A percentile compares a stretch with the other conserved stretches of the same genome.
Conservation (phyloP, 1,139 yeast species). For the Taphrina confusa region DNA sequence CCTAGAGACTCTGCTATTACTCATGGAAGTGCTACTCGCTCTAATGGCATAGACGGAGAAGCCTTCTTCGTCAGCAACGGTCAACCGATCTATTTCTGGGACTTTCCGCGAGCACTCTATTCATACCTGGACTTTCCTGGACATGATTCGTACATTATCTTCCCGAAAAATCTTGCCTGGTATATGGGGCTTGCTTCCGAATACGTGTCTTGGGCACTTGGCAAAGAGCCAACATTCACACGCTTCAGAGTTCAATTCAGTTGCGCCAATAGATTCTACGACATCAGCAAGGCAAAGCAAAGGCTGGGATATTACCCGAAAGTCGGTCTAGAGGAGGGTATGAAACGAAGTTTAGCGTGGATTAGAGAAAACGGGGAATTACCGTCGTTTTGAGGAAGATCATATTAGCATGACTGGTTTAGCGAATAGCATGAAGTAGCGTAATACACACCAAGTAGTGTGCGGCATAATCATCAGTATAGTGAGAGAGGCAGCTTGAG, state of each 20-base stretch:
- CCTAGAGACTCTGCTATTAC: constrained; percentile 41
- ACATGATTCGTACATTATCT: constrained; percentile 71
- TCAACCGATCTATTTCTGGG: constrained; percentile 95
- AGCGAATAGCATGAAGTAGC: too few relatives aligned
- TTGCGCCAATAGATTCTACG: constrained; percentile 94
- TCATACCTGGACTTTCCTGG: constrained; percentile 73
- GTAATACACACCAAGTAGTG: too few relatives aligned
- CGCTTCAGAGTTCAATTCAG: constrained; percentile 92
- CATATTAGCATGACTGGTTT: too few relatives aligned
- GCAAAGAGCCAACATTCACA: constrained; percentile 91
- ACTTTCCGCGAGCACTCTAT: constrained; percentile 95
- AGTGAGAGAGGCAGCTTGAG: too few relatives aligned
- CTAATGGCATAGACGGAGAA: constrained; percentile 69
- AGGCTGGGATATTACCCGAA: constrained; percentile 77
- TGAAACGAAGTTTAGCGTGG: constrained; percentile 78
- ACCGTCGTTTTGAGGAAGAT: not conserved
- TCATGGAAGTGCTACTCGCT: constrained; percentile 34
- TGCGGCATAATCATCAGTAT: too few relatives aligned
- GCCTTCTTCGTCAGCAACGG: constrained; percentile 90
- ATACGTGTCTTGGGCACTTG: constrained; percentile 51
- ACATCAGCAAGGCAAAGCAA: constrained; percentile 80
- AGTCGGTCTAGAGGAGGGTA: constrained; percentile 80
- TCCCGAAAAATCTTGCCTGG: constrained; percentile 72
- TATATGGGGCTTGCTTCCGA: constrained; percentile 78
- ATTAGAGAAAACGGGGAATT: constrained; percentile 16